Evolutionary conservation across 2,329 filamentous ascomycete species (phyloP).

Genomic region (Colletotrichum cordylinicola): DNA sequence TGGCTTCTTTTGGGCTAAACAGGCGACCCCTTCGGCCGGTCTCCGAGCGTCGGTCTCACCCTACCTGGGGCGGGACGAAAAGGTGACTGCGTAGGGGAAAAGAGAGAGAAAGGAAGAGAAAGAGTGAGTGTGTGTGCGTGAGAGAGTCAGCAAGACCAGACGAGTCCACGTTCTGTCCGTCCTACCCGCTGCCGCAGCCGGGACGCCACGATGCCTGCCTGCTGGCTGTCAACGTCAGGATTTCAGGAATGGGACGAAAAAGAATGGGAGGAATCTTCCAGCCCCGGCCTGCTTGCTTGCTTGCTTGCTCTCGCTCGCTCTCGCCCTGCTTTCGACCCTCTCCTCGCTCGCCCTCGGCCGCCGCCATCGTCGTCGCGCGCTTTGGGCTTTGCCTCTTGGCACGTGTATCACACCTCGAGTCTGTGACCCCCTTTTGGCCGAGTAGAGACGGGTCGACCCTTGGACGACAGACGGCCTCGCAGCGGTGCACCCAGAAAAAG

Average conservation of each 20-base stretch:
- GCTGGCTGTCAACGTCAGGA: conserved; percentile 14
- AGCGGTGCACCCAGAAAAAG: neutral
- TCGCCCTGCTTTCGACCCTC: neutral
- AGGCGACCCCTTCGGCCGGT: conserved; percentile 1
- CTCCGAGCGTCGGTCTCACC: conserved; percentile 3
- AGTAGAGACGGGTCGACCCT: neutral
- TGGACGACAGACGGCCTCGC: conserved; percentile 3
- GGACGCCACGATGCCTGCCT: neutral
- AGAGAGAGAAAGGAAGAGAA: neutral
- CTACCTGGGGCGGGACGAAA: neutral
- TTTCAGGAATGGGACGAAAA: conserved; percentile 15
- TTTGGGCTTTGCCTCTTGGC: conserved; percentile 11
- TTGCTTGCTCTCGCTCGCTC: neutral
- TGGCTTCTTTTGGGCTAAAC: neutral
- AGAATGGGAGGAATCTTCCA: neutral
- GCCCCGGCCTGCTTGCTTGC: neutral
- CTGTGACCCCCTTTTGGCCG: conserved; percentile 13
- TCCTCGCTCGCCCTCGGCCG: neutral
- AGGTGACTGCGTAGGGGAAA: neutral
- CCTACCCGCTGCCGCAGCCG: neutral
- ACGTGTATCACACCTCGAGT: conserved; percentile 16
- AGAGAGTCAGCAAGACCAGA: neutral
- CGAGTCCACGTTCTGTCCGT: neutral
- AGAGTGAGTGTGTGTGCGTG: neutral
- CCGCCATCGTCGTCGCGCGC: neutral